Evolutionary conservation across 2,329 filamentous ascomycete genomes (phyloP).

Genomic region (Fusarium sp.): DNA sequence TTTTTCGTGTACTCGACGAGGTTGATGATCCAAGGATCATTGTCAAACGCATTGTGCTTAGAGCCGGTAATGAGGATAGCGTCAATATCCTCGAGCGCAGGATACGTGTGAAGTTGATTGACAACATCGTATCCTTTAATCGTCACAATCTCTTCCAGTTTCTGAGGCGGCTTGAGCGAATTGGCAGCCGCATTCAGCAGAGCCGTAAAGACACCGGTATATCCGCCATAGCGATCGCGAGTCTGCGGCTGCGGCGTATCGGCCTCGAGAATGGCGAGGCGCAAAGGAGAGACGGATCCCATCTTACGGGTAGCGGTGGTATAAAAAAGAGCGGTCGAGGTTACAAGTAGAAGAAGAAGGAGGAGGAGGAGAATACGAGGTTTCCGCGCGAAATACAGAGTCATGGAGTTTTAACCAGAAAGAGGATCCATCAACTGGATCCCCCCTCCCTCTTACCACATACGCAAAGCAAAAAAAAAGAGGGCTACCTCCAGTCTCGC

Average conservation of each 20-base stretch:
- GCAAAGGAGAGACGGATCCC: conserved; percentile 61
- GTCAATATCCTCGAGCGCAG: conserved; percentile 78
- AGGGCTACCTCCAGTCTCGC: not conserved
- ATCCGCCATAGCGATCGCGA: conserved; percentile 73
- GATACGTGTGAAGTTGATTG: conserved; percentile 72
- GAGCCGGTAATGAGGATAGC: conserved; percentile 83
- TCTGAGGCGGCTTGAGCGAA: conserved; percentile 53
- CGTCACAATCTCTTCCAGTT: conserved; percentile 60
- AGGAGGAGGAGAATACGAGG: not conserved
- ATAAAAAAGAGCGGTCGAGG: not conserved
- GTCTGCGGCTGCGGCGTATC: conserved; percentile 78
- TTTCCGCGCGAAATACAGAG: conserved; percentile 4
- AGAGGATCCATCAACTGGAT: not conserved
- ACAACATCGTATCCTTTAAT: conserved; percentile 79
- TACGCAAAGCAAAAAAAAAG: not conserved
- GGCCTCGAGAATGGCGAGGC: conserved; percentile 89
- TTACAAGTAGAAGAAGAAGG: conserved; percentile 2
- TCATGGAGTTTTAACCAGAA: conserved; percentile 5
- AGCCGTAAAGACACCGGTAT: conserved; percentile 75
- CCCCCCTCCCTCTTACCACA: not conserved
- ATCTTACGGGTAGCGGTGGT: conserved; percentile 16
- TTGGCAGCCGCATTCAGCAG: conserved; percentile 67
- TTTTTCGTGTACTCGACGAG: conserved; percentile 52
- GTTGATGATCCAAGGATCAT: conserved; percentile 57
- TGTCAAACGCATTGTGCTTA: conserved; percentile 63